Evolutionary conservation across 257 asterid genomes (phyloP), one percentile per base, ranked within the genome.

Genomic region (Ballota nigra): DNA sequence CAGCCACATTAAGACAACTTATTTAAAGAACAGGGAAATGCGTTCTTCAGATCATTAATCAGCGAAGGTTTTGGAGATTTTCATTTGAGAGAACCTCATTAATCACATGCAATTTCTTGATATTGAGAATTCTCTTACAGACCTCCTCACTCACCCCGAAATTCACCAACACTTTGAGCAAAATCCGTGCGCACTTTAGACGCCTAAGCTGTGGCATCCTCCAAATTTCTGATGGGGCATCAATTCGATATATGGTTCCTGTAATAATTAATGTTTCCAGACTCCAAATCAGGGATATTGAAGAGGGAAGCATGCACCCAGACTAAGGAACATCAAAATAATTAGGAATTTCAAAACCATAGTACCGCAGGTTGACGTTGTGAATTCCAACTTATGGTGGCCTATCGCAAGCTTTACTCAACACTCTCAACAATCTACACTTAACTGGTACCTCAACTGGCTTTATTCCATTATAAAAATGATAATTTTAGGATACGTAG

Each of bases 181-280:
- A 11, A 4, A 66, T 26, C 26, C 13, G 58, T 52, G 4, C 9
- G 26, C 28, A 52, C 36, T 31, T 5, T 0, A 68, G 13, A 52
- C 52, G 64, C 51, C 73, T 52, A 18, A 68, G 63, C 8, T 49
- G 61, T 3, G 62, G 1, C 72, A 67, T 67, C 49, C 18, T 26
- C 72, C 72, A 67, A 47, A 52, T 53, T 18, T 68, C 73, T 13
- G 5, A 19, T 0, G 64, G 53, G 6, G 33, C 72, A 5, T 1
- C 5, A 19, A 31, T 20, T 43, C 2, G 4, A 3, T 8, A n/a
- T 13, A 0, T 7, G 18, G n/a, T 19, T 2, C n/a, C n/a, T n/a
- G n/a, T 33, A 15, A 66, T 11, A 8, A 43, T 15, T 9, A 66
- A n/a, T 0, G 70, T 66, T n/a, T 66, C 43, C 41, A 66, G 13